Conservation (phyloP, 441 rosid genomes). For the Croton setiger region DNA sequence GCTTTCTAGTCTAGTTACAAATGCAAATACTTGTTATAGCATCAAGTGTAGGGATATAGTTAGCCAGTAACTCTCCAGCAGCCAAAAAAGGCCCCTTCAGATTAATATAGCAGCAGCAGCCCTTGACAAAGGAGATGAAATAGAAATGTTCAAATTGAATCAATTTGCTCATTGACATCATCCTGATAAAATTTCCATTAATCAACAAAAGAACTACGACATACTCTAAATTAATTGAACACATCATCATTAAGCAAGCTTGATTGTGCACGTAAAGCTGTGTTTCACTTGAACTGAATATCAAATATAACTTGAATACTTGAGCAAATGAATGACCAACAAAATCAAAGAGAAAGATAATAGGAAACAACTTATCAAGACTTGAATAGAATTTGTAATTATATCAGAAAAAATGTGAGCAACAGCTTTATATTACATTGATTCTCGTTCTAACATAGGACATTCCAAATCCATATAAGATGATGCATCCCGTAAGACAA, state of each 20-base stretch:
- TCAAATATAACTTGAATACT: background rate
- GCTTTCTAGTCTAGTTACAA: background rate
- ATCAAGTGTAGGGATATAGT: background rate
- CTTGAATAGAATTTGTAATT: background rate
- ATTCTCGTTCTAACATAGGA: background rate
- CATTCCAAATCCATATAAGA: background rate
- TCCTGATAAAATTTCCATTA: background rate
- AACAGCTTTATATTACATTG: background rate
- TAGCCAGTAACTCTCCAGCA: background rate
- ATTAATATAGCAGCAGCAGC: background rate
- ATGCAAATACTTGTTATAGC: background rate
- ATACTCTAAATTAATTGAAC: background rate
- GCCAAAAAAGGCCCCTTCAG: background rate
- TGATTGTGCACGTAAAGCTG: background rate
- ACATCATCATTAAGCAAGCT: background rate
- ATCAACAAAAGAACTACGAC: background rate
- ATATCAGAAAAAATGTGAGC: background rate
- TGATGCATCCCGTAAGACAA: background rate
- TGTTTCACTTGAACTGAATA: background rate
- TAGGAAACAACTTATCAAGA: slow-evolving; percentile 1
- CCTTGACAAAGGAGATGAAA: background rate
- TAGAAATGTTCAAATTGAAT: background rate
- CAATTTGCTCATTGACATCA: background rate
- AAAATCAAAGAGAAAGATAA: background rate
- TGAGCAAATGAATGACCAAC: background rate